phyloP scores from a whole-genome alignment of 768 basidiomycete genomes.

The Mycena capillaripes region DNA sequence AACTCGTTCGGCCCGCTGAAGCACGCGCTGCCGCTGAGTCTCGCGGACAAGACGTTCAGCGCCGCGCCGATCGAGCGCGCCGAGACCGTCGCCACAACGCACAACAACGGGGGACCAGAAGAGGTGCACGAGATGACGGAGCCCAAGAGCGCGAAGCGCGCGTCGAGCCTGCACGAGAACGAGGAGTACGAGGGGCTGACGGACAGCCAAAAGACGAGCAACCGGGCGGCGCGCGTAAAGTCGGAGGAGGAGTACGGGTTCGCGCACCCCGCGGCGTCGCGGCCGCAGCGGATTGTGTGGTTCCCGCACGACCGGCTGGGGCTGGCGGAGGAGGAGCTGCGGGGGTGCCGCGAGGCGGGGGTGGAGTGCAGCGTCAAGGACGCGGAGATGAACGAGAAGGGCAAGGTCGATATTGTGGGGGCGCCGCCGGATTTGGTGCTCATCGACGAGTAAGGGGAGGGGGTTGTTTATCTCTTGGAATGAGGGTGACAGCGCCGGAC shows the following conservation, averaged over 20 bases:
- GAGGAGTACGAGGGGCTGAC: conserved; percentile 31
- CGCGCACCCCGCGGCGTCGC: conserved; percentile 86
- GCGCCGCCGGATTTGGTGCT: conserved; percentile 52
- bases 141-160: conserved; percentile 29
- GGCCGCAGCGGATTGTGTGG: conserved; percentile 88
- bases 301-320: conserved; percentile 82
- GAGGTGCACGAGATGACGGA: conserved; percentile 28
- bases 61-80: conserved; percentile 30
- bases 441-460: conserved; percentile 27
- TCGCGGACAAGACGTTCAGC: conserved; percentile 78
- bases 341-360: conserved; percentile 64
- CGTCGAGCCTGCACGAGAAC: not conserved
- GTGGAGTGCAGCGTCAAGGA: conserved; percentile 63
- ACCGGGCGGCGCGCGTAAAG: conserved; percentile 26
- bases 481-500: too few relatives aligned
- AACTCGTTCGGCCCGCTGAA: conserved; percentile 87
- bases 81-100: conserved; percentile 4
- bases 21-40: conserved; percentile 80
- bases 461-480: not conserved
- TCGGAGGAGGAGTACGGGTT: conserved; percentile 74
- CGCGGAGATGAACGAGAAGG: conserved; percentile 73
- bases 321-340: conserved; percentile 73
- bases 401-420: conserved; percentile 58
- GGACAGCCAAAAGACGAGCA: conserved; percentile 19
- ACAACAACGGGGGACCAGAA: conserved; percentile 17